Evolutionary conservation across 2,329 filamentous ascomycete genomes (phyloP).

Genomic region (Trichoderma sp.): DNA sequence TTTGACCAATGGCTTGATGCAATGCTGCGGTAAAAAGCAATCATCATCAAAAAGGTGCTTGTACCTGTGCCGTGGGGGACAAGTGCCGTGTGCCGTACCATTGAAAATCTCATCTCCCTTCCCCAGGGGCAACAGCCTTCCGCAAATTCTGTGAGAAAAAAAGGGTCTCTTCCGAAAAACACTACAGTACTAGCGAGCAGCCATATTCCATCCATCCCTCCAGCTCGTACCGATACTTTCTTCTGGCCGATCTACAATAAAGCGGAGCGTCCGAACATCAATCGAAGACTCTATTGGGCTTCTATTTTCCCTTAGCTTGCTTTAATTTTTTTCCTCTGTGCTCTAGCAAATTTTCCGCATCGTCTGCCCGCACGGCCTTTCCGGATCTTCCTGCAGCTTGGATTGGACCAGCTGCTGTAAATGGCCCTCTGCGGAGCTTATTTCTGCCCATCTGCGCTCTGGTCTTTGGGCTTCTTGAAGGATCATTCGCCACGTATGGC

Average conservation of each 20-base stretch:
- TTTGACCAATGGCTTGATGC: background rate
- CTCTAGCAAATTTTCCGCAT: background rate
- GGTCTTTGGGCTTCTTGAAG: background rate
- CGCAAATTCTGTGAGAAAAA: background rate
- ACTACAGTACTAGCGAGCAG: no score
- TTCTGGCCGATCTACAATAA: conserved; percentile 4
- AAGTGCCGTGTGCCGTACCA: background rate
- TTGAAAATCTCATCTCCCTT: background rate
- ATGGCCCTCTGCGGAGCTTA: background rate
- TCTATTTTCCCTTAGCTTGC: background rate
- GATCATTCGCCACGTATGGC: background rate
- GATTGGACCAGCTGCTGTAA: conserved; percentile 3
- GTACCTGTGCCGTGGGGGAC: background rate
- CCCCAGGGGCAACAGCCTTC: background rate
- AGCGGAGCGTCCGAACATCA: conserved; percentile 17
- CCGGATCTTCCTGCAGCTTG: background rate
- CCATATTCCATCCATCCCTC: background rate
- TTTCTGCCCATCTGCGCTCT: background rate
- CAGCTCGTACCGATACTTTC: conserved; percentile 2
- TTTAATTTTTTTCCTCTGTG: background rate
- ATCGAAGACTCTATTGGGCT: background rate
- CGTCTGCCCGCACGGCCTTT: background rate
- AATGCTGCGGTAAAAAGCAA: background rate
- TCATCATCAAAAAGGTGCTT: background rate
- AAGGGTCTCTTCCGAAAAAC: background rate